phyloP scores from a whole-genome alignment of 331 rosid genomes.

The Pyracantha coccinea region DNA sequence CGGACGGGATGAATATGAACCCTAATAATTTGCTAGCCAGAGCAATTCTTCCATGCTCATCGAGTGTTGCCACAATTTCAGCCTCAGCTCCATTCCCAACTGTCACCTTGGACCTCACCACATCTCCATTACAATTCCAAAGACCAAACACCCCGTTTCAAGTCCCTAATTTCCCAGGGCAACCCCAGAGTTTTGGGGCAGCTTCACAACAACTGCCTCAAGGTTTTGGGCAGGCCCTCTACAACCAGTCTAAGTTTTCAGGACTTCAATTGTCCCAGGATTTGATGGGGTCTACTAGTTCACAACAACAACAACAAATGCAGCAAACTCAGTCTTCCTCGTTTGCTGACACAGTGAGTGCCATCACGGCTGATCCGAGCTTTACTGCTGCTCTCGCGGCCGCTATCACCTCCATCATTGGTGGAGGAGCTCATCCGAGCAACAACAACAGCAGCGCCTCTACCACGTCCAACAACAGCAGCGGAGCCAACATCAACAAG shows the following conservation, averaged over 20 bases:
- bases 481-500: constrained; percentile 20
- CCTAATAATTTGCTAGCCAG: constrained; percentile 77
- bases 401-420: constrained; percentile 87
- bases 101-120: constrained; percentile 86
- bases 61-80: constrained; percentile 87
- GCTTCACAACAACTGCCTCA: constrained; percentile 29
- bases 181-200: constrained; percentile 36
- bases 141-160: constrained; percentile 51
- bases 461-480: constrained; percentile 19
- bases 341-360: constrained; percentile 57
- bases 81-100: constrained; percentile 98
- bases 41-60: constrained; percentile 73
- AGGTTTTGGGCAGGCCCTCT: constrained; percentile 48
- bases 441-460: constrained; percentile 9
- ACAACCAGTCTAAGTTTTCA: constrained; percentile 79
- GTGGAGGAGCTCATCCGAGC: constrained; percentile 37
- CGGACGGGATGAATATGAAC: constrained; percentile 72
- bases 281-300: constrained; percentile 16
- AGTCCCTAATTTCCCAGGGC: constrained; percentile 39
- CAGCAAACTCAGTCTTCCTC: constrained; percentile 34
- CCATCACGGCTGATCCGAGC: constrained; percentile 79
- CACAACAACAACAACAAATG: constrained; percentile 27
- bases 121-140: constrained; percentile 47
- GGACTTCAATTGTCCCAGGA: constrained; percentile 87
- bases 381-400: constrained; percentile 92